These are phyloP conservation scores for Pichia eremophila DNA, from an alignment of 805 yeast species.

Conservation along the genomic window DNA sequence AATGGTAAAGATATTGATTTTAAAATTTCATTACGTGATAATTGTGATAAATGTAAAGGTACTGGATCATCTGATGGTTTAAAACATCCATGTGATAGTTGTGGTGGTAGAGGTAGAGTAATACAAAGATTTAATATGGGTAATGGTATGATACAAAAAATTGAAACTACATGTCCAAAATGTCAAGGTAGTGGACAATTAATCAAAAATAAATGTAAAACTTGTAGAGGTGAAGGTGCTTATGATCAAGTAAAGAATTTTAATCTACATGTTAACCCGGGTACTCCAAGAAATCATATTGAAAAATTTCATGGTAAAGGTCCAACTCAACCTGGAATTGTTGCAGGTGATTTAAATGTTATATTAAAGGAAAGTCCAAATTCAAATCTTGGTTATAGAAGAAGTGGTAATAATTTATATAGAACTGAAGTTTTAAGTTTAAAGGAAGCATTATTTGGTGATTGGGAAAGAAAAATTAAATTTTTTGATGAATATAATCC, in stretches of 20 bases:
- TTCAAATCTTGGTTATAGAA: constrained; percentile 73
- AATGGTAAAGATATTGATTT: constrained; percentile 59
- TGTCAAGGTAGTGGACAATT: constrained; percentile 74
- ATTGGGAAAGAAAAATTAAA: constrained; percentile 63
- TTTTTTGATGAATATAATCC: constrained; percentile 55
- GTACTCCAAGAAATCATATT: constrained; percentile 51
- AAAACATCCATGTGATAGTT: constrained; percentile 51
- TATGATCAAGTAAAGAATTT: constrained; percentile 46
- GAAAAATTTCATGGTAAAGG: constrained; percentile 66
- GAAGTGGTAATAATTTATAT: constrained; percentile 65
- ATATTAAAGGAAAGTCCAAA: constrained; percentile 43
- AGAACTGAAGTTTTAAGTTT: constrained; percentile 71
- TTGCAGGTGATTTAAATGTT: constrained; percentile 72
- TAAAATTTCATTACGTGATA: constrained; percentile 55
- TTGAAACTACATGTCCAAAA: constrained; percentile 67
- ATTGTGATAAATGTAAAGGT: constrained; percentile 75
- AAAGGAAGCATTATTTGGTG: constrained; percentile 68
- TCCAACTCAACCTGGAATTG: constrained; percentile 74
- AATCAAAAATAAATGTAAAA: constrained; percentile 54
- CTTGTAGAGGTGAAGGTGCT: constrained; percentile 66
- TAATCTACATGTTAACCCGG: constrained; percentile 57
- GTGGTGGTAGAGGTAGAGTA: constrained; percentile 69
- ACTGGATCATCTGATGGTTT: constrained; percentile 78
- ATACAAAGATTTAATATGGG: constrained; percentile 66
- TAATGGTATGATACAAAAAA: constrained; percentile 82